A percentile compares a stretch with the other conserved stretches of the same genome.
phyloP scores from a whole-genome alignment of 129 eudicot genomes.

The Calendula officinalis region DNA sequence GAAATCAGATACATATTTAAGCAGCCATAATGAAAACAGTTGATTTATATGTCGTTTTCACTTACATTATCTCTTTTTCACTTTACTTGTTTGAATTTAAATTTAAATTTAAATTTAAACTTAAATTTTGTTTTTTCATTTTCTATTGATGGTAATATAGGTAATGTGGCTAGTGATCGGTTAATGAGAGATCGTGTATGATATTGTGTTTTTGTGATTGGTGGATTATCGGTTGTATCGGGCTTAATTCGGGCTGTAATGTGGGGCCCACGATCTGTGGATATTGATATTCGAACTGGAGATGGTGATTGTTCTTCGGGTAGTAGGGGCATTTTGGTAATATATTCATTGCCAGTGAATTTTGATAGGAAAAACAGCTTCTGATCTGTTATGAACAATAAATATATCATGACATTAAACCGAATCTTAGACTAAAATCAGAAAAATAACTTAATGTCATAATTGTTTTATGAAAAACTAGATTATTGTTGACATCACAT shows the following conservation, averaged over 20 bases:
- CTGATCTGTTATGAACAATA: conserved; percentile 38
- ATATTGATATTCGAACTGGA: conserved; percentile 79
- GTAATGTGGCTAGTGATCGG: conserved; percentile 44
- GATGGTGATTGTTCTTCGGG: conserved; percentile 77
- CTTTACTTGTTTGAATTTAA: not conserved
- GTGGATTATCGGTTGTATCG: conserved; percentile 54
- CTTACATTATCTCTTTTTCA: too few relatives aligned
- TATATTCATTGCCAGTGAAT: conserved; percentile 57
- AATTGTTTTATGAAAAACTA: too few relatives aligned
- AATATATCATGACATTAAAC: too few relatives aligned
- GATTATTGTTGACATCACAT: not conserved
- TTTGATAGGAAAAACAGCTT: conserved; percentile 68
- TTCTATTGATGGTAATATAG: conserved; percentile 34
- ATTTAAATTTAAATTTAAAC: conserved; percentile 18
- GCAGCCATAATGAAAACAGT: too few relatives aligned
- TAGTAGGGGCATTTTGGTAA: conserved; percentile 65
- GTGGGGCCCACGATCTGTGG: conserved; percentile 82
- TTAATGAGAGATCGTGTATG: conserved; percentile 52
- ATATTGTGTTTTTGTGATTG: conserved; percentile 49
- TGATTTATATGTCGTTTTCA: too few relatives aligned
- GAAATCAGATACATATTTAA: too few relatives aligned
- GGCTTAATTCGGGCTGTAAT: conserved; percentile 51
- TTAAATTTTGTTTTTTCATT: conserved; percentile 33
- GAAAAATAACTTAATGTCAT: not conserved
- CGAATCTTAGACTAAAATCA: too few relatives aligned